Evolutionary conservation across 306 rosid genomes (phyloP).

Genomic region (Prinsepia uniflora): DNA sequence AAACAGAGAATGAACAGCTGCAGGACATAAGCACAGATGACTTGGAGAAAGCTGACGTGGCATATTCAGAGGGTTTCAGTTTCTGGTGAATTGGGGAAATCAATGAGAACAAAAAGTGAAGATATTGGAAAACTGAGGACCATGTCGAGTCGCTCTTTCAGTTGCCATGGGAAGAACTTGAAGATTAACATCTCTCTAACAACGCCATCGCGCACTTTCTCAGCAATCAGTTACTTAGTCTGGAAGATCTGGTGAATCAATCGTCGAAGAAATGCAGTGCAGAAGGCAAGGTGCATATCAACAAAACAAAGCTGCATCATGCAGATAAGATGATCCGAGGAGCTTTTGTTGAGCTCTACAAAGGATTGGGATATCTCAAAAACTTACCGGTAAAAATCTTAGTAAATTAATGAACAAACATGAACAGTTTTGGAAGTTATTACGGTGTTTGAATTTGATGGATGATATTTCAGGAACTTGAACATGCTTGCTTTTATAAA

Average conservation of each 20-base stretch:
- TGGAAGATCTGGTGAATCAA: slow-evolving; percentile 73
- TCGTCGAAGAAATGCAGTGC: slow-evolving; percentile 63
- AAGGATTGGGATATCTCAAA: slow-evolving; percentile 86
- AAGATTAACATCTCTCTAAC: slow-evolving; percentile 88
- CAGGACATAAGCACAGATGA: slow-evolving; percentile 48
- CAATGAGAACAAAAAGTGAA: slow-evolving; percentile 44
- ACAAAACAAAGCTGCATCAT: slow-evolving; percentile 67
- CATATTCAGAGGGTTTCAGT: slow-evolving; percentile 37
- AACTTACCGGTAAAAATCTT: slow-evolving; percentile 60
- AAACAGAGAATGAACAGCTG: slow-evolving; percentile 55
- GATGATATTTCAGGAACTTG: slow-evolving; percentile 63
- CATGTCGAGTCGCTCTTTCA: slow-evolving; percentile 53
- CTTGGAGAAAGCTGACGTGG: slow-evolving; percentile 48
- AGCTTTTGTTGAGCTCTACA: slow-evolving; percentile 88
- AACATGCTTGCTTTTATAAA: slow-evolving; percentile 89
- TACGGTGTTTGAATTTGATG: neutral
- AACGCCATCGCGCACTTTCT: slow-evolving; percentile 80
- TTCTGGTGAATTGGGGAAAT: slow-evolving; percentile 40
- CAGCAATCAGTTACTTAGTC: slow-evolving; percentile 80
- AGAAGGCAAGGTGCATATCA: slow-evolving; percentile 65
- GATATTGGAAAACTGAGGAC: slow-evolving; percentile 51
- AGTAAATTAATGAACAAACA: neutral
- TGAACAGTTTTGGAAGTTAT: neutral
- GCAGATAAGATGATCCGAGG: slow-evolving; percentile 95
- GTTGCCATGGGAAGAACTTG: slow-evolving; percentile 77